Evolutionary conservation across 2,329 filamentous ascomycete genomes (phyloP), one percentile per base, ranked within the genome.

Genomic region (Calcarisporium arbuscula): DNA sequence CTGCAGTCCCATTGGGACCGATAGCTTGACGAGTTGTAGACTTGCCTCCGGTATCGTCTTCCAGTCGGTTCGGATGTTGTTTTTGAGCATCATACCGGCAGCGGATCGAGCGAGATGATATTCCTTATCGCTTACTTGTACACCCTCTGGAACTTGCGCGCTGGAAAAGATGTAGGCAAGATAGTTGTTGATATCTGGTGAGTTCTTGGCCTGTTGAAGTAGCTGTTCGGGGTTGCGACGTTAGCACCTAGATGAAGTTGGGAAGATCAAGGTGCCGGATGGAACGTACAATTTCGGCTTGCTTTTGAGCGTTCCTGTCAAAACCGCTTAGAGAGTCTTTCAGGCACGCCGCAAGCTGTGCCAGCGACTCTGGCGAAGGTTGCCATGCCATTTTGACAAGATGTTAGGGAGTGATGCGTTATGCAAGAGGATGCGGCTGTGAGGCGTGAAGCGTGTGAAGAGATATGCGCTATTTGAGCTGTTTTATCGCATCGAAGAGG

Each of bases 331-430:
- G 72, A 28, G 92, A 95, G 67, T 96, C 89, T 65, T 82, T 86
- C 54, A 98, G 77, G 64, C 81, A 95, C 54, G 81, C 77, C 48
- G 87, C 83, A 47, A 98, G 78, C 74, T 95, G 89, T 71, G 75
- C 76, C 70, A 98, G 72, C 60, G 83, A 87, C 71, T 89, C 85
- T 53, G 82, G 77, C 54, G 85, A 72, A 43, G 92, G 92, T 68
- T 94, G 85, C 92, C 92, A 98, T 62, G 82, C 77, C 89, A 95
- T 95, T n/a, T n/a, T n/a, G n/a, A n/a, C n/a, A n/a, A n/a, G n/a
- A n/a, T n/a, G n/a, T n/a, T n/a, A n/a, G n/a, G n/a, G n/a, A n/a
- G n/a, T n/a, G n/a, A n/a, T n/a, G n/a, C n/a, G n/a, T n/a, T n/a
- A n/a, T n/a, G n/a, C n/a, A n/a, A n/a, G n/a, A n/a, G n/a, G n/a